Conservation (phyloP, 2,329 filamentous ascomycete genomes). For the Polychaeton citri region DNA sequence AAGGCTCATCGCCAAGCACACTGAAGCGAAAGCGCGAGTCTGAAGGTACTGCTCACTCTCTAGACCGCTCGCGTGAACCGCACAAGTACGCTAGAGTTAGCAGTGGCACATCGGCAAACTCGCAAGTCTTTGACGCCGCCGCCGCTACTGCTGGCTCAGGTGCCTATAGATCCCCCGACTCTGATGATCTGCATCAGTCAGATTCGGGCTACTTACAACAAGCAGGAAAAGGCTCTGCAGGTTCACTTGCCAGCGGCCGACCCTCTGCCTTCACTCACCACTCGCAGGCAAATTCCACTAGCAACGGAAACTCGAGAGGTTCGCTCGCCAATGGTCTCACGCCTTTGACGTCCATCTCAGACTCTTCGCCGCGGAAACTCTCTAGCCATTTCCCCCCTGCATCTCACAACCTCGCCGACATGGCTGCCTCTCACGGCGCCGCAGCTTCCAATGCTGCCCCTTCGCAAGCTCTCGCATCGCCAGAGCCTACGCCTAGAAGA, state of each 20-base stretch:
- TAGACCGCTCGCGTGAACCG: constrained; percentile 1
- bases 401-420: constrained; percentile 12
- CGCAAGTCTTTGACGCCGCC: constrained; percentile 1
- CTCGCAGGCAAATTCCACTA: constrained; percentile 39
- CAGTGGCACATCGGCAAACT: constrained; percentile 2
- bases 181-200: constrained; percentile 14
- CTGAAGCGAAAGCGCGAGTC: constrained; percentile 15
- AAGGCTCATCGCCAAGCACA: constrained; percentile 12
- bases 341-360: constrained; percentile 48
- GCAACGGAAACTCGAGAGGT: constrained; percentile 41
- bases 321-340: constrained; percentile 44
- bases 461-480: constrained; percentile 21
- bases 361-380: constrained; percentile 49
- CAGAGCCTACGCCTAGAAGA: constrained; percentile 26
- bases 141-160: constrained; percentile 1
- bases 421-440: constrained; percentile 14
- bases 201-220: constrained; percentile 53
- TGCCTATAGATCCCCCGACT: constrained; percentile 16
- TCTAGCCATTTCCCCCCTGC: constrained; percentile 33
- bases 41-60: neutral
- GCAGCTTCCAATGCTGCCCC: constrained; percentile 10
- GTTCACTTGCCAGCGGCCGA: constrained; percentile 55
- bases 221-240: constrained; percentile 53
- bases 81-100: constrained; percentile 6
- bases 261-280: constrained; percentile 58